These are phyloP conservation scores for Scytalidium lignicola DNA, from an alignment of 2,329 filamentous ascomycete species.

Conservation along the genomic window DNA sequence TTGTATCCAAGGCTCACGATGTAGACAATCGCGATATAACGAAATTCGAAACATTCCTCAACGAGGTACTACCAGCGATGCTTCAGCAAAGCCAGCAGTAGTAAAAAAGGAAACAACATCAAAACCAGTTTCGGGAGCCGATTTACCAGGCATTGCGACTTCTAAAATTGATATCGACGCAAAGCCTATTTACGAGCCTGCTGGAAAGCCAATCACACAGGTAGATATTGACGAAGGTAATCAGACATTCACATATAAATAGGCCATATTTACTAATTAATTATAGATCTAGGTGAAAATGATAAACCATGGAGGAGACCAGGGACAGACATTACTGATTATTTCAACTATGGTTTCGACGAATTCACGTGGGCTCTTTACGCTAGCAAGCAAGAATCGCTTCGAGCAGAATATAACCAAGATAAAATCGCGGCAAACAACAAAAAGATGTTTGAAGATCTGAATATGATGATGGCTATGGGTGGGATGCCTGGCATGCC, in stretches of 20 bases:
- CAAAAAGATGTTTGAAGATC: conserved; percentile 75
- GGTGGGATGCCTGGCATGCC: conserved; percentile 42
- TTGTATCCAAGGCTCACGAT: not conserved
- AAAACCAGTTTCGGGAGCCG: conserved; percentile 39
- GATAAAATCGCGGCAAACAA: conserved; percentile 57
- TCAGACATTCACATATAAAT: conserved; percentile 1
- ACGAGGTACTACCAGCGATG: conserved; percentile 49
- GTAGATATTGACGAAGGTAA: conserved; percentile 66
- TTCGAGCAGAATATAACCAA: conserved; percentile 71
- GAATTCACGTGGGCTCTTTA: conserved; percentile 98
- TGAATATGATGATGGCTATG: conserved; percentile 64
- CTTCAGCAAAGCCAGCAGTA: conserved; percentile 37
- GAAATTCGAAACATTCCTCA: conserved; percentile 63
- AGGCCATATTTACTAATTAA: conserved; percentile 1
- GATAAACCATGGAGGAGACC: conserved; percentile 95
- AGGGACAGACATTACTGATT: conserved; percentile 90
- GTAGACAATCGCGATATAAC: conserved; percentile 56
- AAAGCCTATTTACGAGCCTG: conserved; percentile 71
- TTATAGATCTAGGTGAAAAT: conserved; percentile 64
- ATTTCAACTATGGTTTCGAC: conserved; percentile 99
- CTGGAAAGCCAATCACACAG: conserved; percentile 76
- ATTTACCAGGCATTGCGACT: conserved; percentile 61
- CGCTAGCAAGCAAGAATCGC: conserved; percentile 76
- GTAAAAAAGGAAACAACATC: conserved; percentile 40
- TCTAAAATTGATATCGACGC: conserved; percentile 82